Conservation (phyloP, 768 basidiomycete species). For the Tephrocybe sp. region DNA sequence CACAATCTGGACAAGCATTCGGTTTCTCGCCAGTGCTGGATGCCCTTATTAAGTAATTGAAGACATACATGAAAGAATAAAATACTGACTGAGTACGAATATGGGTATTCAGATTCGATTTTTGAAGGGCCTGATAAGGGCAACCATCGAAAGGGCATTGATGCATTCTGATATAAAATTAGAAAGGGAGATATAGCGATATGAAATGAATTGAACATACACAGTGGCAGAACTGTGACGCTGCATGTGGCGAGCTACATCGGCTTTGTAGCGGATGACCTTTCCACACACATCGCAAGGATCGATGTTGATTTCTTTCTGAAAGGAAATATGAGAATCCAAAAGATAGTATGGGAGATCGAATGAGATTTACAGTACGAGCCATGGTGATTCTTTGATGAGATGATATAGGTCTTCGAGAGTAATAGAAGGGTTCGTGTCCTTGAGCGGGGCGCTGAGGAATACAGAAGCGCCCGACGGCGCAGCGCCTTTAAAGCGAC, state of each 20-base stretch:
- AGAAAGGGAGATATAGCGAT: neutral
- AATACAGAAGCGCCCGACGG: neutral
- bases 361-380: slow-evolving; percentile 10
- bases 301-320: slow-evolving; percentile 17
- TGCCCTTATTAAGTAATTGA: neutral
- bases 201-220: neutral
- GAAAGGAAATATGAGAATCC: neutral
- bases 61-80: neutral
- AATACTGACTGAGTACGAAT: slow-evolving; percentile 27
- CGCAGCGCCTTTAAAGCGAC: slow-evolving; percentile 8
- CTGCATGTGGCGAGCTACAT: slow-evolving; percentile 16
- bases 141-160: slow-evolving; percentile 26
- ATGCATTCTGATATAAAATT: slow-evolving; percentile 21
- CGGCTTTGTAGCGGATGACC: slow-evolving; percentile 17
- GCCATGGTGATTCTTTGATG: slow-evolving; percentile 12
- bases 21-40: slow-evolving; percentile 28
- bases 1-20: slow-evolving; percentile 25
- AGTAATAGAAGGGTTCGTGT: neutral
- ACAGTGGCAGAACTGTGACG: slow-evolving; percentile 7
- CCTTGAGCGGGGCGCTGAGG: neutral
- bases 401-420: neutral
- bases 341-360: neutral
- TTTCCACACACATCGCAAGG: slow-evolving; percentile 18
- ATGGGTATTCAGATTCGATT: slow-evolving; percentile 31
- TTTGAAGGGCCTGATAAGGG: slow-evolving; percentile 26